These are phyloP conservation scores for Mrakia gelida DNA, from an alignment of 768 basidiomycete species.

Conservation along the genomic window DNA sequence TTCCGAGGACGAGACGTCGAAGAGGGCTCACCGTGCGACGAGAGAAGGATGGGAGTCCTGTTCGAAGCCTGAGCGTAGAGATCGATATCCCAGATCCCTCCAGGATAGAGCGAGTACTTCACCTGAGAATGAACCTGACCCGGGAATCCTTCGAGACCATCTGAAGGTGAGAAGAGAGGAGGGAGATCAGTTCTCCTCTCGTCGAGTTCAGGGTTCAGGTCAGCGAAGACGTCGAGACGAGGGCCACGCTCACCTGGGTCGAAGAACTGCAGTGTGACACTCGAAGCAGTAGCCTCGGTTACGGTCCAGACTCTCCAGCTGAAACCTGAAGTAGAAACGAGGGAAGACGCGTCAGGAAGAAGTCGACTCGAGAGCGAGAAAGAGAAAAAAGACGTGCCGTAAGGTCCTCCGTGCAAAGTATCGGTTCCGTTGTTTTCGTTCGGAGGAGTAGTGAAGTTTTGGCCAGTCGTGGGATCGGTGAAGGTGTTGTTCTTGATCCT, in stretches of 20 bases:
- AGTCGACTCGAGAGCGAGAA: background rate
- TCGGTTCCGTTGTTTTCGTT: slow-evolving; percentile 27
- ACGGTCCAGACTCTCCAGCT: slow-evolving; percentile 24
- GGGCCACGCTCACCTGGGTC: background rate
- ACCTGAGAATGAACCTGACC: slow-evolving; percentile 5
- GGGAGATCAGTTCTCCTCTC: background rate
- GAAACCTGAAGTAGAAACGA: background rate
- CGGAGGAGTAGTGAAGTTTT: background rate
- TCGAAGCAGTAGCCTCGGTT: background rate
- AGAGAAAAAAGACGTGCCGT: background rate
- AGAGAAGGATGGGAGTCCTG: slow-evolving; percentile 38
- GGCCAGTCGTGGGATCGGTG: background rate
- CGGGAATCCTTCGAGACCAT: slow-evolving; percentile 15
- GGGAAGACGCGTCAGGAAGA: background rate
- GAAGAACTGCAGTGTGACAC: slow-evolving; percentile 4
- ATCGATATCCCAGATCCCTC: slow-evolving; percentile 18
- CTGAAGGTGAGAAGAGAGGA: background rate
- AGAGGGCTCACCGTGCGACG: slow-evolving; percentile 32
- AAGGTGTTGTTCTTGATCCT: slow-evolving; percentile 26
- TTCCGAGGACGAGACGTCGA: background rate
- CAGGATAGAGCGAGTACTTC: background rate
- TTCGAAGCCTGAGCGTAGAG: slow-evolving; percentile 6
- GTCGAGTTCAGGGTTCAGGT: background rate
- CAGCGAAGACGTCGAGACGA: background rate
- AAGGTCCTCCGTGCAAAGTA: slow-evolving; percentile 21